phyloP scores from a whole-genome alignment of 176 grass and related monocot species.

The Dendrocalamus sinicus region DNA sequence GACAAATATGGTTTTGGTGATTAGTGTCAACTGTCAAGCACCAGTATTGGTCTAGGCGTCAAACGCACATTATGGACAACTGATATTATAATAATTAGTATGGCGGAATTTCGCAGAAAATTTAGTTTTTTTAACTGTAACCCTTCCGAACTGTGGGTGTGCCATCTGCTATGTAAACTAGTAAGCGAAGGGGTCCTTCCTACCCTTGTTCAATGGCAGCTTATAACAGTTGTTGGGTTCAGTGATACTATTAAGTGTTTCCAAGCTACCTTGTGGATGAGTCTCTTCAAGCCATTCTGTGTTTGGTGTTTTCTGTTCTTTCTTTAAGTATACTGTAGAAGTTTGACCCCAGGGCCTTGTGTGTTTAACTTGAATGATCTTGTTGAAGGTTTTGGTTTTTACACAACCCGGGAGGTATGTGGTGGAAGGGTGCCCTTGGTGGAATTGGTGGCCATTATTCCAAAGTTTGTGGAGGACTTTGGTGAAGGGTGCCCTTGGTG shows the following conservation, averaged over 20 bases:
- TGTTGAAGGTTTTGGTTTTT: slow-evolving; percentile 99
- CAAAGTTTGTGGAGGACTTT: slow-evolving; percentile 91
- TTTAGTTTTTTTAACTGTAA: not conserved
- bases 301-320: slow-evolving; percentile 37
- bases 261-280: slow-evolving; percentile 1
- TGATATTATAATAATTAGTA: not conserved
- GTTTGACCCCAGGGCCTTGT: slow-evolving; percentile 55
- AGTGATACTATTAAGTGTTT: not conserved
- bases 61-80: not conserved
- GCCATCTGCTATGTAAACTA: not conserved
- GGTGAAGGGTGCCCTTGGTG: slow-evolving; percentile 91
- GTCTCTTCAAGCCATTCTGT: not conserved
- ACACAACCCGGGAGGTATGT: slow-evolving; percentile 83
- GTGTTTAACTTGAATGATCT: slow-evolving; percentile 95
- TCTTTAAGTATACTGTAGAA: slow-evolving; percentile 53
- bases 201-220: not conserved
- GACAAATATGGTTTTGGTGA: not conserved
- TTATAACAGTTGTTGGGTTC: slow-evolving; percentile 14
- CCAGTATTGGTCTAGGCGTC: not conserved
- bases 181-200: not conserved
- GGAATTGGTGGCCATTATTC: slow-evolving; percentile 86
- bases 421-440: slow-evolving; percentile 95
- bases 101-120: not conserved
- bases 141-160: not conserved
- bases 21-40: not conserved